Evolutionary conservation across 495 filamentous ascomycete genomes (phyloP).

Genomic region (Aspergillus cavernicola): DNA sequence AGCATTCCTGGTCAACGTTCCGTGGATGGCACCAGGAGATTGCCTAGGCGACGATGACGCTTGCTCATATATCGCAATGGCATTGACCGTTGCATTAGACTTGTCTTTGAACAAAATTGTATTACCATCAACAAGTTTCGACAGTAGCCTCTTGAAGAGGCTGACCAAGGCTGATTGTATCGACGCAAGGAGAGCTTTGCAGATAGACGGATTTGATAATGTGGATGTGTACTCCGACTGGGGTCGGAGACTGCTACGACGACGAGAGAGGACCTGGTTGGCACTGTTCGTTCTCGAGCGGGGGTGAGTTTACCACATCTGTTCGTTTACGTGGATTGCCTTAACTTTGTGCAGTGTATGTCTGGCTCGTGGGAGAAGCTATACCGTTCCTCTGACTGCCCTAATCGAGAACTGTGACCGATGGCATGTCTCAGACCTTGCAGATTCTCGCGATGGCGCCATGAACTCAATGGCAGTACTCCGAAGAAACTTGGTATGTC

Average conservation of each 20-base stretch:
- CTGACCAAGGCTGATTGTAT: slow-evolving; percentile 63
- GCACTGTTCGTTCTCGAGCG: slow-evolving; percentile 70
- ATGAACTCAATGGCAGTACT: slow-evolving; percentile 66
- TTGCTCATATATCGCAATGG: slow-evolving; percentile 66
- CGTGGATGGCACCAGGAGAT: slow-evolving; percentile 69
- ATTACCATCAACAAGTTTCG: slow-evolving; percentile 49
- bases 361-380: slow-evolving; percentile 63
- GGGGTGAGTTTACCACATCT: slow-evolving; percentile 42
- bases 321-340: slow-evolving; percentile 11
- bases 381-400: slow-evolving; percentile 60
- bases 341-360: slow-evolving; percentile 49
- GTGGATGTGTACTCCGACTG: slow-evolving; percentile 56
- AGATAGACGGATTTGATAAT: slow-evolving; percentile 63
- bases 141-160: slow-evolving; percentile 42
- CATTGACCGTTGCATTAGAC: slow-evolving; percentile 64
- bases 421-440: slow-evolving; percentile 61
- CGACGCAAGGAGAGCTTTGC: slow-evolving; percentile 57
- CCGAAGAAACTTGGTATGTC: slow-evolving; percentile 59
- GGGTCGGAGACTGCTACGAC: slow-evolving; percentile 56
- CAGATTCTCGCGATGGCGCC: slow-evolving; percentile 64
- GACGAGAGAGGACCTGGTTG: slow-evolving; percentile 67
- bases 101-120: slow-evolving; percentile 67
- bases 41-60: slow-evolving; percentile 69
- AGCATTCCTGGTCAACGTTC: slow-evolving; percentile 73
- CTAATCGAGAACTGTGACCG: slow-evolving; percentile 62